Conservation (phyloP, 441 rosid species). For the Pelargonium cotyledonis region DNA sequence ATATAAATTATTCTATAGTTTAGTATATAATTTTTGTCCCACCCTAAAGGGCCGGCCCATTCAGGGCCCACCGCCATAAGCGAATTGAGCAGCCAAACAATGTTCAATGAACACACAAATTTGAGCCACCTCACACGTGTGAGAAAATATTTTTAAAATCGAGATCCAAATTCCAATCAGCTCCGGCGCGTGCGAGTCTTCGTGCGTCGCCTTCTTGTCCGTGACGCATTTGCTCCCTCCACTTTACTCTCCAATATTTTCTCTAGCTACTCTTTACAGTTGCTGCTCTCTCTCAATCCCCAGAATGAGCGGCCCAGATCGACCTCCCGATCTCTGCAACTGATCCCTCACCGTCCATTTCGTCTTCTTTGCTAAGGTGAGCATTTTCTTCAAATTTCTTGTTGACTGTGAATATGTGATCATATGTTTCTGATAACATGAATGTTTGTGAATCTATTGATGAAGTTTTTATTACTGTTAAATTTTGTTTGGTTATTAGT, state of each 20-base stretch:
- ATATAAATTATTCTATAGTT: too few species aligned
- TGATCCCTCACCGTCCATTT: background rate
- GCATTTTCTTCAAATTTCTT: background rate
- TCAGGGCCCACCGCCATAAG: background rate
- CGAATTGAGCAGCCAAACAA: background rate
- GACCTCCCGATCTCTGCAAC: background rate
- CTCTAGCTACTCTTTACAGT: background rate
- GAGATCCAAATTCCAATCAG: background rate
- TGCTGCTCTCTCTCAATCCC: background rate
- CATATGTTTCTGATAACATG: background rate
- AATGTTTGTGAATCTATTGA: too few species aligned
- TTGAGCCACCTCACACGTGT: background rate
- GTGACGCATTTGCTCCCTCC: slow-evolving; percentile 3
- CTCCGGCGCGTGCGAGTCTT: background rate
- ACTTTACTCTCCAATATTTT: background rate
- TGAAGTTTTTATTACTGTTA: too few species aligned
- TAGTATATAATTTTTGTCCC: background rate
- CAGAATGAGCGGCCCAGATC: background rate
- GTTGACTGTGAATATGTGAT: too few species aligned
- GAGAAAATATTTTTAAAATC: background rate
- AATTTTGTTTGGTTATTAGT: too few species aligned
- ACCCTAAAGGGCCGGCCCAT: slow-evolving; percentile 1
- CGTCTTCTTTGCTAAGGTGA: background rate
- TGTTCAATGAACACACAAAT: background rate
- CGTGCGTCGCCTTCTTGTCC: slow-evolving; percentile 1